These are phyloP conservation scores for Oryza coarctata DNA, from an alignment of 176 grass and related monocot species.

Conservation along the genomic window DNA sequence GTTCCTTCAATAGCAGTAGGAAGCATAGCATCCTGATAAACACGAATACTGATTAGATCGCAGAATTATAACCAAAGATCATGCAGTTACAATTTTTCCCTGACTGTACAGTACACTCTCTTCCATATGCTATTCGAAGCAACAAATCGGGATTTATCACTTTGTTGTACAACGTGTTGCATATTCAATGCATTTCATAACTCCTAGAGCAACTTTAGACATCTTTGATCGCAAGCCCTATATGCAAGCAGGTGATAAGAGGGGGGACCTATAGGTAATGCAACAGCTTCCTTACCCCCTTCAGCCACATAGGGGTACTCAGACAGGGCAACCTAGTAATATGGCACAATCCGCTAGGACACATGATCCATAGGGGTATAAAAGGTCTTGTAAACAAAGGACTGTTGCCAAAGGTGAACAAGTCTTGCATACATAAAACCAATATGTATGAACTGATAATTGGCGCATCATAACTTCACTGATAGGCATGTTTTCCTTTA, in stretches of 20 bases:
- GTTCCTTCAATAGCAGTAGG: neutral
- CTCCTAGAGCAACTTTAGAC: neutral
- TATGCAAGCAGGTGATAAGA: too few species aligned
- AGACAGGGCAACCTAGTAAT: neutral
- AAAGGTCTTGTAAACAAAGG: neutral
- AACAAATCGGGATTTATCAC: neutral
- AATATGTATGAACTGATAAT: neutral
- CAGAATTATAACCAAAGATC: neutral
- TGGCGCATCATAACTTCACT: neutral
- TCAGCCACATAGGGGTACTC: neutral
- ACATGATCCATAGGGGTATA: neutral
- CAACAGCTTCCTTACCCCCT: neutral
- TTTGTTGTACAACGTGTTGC: neutral
- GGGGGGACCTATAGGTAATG: neutral
- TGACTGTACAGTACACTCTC: neutral
- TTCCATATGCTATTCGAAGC: neutral
- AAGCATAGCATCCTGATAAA: neutral
- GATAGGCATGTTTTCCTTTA: neutral
- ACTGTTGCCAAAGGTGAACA: neutral
- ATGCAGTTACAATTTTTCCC: neutral
- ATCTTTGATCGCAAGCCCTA: too few species aligned
- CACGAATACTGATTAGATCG: neutral
- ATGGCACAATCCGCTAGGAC: neutral
- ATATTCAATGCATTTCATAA: neutral
- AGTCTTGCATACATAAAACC: neutral